phyloP scores from a whole-genome alignment of 495 filamentous ascomycete genomes.

The Aspergillus sclerotioniger region DNA sequence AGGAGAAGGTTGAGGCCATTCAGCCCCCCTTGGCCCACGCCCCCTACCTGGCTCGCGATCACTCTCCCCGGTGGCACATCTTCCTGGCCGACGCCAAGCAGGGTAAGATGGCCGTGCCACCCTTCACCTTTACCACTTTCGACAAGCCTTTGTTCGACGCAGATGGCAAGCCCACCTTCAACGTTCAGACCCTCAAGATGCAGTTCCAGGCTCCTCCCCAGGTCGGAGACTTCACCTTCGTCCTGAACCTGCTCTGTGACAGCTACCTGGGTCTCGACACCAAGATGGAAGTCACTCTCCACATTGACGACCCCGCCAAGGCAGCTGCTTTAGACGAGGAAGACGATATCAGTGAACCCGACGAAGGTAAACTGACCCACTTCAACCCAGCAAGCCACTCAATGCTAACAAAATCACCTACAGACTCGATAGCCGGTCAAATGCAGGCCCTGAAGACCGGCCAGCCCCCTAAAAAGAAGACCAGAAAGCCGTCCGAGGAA shows the following conservation, averaged over 20 bases:
- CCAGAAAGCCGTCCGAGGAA: conserved; percentile 55
- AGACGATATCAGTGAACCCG: conserved; percentile 95
- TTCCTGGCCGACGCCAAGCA: conserved; percentile 93
- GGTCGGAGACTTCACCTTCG: conserved; percentile 86
- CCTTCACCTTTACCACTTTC: conserved; percentile 85
- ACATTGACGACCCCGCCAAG: conserved; percentile 87
- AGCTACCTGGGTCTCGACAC: conserved; percentile 91
- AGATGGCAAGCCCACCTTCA: conserved; percentile 77
- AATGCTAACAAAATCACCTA: conserved; percentile 27
- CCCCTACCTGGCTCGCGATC: conserved; percentile 84
- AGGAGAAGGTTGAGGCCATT: conserved; percentile 54
- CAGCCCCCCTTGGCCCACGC: conserved; percentile 82
- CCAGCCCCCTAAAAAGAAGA: conserved; percentile 57
- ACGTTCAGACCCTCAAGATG: conserved; percentile 92
- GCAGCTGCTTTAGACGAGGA: conserved; percentile 70
- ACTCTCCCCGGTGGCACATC: conserved; percentile 85
- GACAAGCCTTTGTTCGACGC: conserved; percentile 79
- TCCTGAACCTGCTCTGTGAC: conserved; percentile 88
- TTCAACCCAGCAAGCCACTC: neutral
- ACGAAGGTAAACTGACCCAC: conserved; percentile 73
- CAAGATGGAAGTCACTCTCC: conserved; percentile 80
- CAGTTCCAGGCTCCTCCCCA: conserved; percentile 97
- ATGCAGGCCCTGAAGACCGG: conserved; percentile 86
- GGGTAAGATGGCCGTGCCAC: conserved; percentile 91
- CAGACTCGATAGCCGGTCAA: conserved; percentile 92